Conservation (phyloP, 257 asterid genomes). For the Solanum bukasovii region DNA sequence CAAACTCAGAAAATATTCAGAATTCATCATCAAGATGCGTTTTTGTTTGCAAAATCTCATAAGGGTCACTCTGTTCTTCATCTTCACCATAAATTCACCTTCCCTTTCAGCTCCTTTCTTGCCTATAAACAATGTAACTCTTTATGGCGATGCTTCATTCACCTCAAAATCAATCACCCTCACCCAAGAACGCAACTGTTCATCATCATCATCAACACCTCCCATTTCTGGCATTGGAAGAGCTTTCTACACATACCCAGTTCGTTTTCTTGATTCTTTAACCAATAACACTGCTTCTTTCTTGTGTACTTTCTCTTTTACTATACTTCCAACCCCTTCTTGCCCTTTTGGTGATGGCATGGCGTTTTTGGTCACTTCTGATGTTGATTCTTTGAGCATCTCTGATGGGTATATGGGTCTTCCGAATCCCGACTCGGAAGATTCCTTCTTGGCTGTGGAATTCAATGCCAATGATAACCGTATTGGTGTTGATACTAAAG, state of each 20-base stretch:
- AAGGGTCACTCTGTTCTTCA: slow-evolving; percentile 2
- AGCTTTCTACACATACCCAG: slow-evolving; percentile 45
- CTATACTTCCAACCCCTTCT: slow-evolving; percentile 20
- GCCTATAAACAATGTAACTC: slow-evolving; percentile 31
- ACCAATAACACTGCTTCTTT: slow-evolving; percentile 52
- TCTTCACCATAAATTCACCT: slow-evolving; percentile 13
- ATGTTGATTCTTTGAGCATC: slow-evolving; percentile 19
- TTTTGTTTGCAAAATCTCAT: slow-evolving; percentile 7
- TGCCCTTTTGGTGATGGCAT: slow-evolving; percentile 75
- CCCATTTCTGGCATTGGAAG: slow-evolving; percentile 38
- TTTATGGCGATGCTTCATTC: slow-evolving; percentile 47
- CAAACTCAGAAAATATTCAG: background rate
- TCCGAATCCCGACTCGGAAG: slow-evolving; percentile 16
- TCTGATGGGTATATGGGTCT: slow-evolving; percentile 59
- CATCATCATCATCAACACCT: slow-evolving; percentile 5
- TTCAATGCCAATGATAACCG: slow-evolving; percentile 55
- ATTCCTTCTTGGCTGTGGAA: slow-evolving; percentile 48
- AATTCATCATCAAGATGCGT: slow-evolving; percentile 3
- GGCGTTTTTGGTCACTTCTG: slow-evolving; percentile 47
- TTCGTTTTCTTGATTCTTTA: slow-evolving; percentile 48
- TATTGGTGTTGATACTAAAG: slow-evolving; percentile 39
- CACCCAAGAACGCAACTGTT: slow-evolving; percentile 32
- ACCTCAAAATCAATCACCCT: slow-evolving; percentile 29
- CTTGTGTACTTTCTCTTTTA: slow-evolving; percentile 55
- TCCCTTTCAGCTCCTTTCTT: slow-evolving; percentile 13